These are phyloP conservation scores for Urostyla sp. DNA, from an alignment of 73 alveolate genomes.

Conservation along the genomic window DNA sequence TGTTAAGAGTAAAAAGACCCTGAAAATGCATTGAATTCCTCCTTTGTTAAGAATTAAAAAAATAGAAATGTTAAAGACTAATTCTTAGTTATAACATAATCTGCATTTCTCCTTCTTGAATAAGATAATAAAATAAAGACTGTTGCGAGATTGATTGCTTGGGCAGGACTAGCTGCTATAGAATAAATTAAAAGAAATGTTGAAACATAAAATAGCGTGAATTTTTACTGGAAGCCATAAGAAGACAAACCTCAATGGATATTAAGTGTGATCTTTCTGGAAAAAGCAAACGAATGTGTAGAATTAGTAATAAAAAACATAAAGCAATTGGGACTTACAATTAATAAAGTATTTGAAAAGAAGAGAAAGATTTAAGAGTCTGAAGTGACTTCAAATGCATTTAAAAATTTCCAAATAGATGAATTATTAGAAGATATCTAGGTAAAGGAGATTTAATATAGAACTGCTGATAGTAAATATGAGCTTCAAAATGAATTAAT, in stretches of 20 bases:
- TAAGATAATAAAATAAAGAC: conserved; percentile 52
- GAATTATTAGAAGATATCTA: neutral
- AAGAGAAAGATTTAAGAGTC: conserved; percentile 39
- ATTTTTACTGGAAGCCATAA: conserved; percentile 17
- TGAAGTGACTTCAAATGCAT: conserved; percentile 12
- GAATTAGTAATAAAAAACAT: conserved; percentile 28
- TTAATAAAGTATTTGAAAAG: conserved; percentile 41
- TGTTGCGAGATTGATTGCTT: conserved; percentile 56
- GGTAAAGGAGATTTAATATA: neutral
- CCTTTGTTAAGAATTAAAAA: too few species aligned
- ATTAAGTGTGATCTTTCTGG: conserved; percentile 21
- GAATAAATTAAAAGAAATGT: conserved; percentile 56
- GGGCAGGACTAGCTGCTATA: conserved; percentile 55
- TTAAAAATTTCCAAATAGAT: neutral
- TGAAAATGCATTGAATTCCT: too few species aligned
- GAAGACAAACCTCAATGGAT: conserved; percentile 5
- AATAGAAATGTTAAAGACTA: conserved; percentile 16
- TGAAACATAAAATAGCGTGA: conserved; percentile 43
- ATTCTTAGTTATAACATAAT: conserved; percentile 49
- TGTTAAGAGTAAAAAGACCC: conserved; percentile 28
- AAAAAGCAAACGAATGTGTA: conserved; percentile 50
- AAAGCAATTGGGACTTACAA: conserved; percentile 17
- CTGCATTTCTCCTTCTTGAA: conserved; percentile 50
- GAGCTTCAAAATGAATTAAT: too few species aligned
- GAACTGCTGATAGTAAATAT: conserved; percentile 34